These are phyloP conservation scores for Coniella vitis DNA, from an alignment of 2,329 filamentous ascomycete species.

Conservation along the genomic window DNA sequence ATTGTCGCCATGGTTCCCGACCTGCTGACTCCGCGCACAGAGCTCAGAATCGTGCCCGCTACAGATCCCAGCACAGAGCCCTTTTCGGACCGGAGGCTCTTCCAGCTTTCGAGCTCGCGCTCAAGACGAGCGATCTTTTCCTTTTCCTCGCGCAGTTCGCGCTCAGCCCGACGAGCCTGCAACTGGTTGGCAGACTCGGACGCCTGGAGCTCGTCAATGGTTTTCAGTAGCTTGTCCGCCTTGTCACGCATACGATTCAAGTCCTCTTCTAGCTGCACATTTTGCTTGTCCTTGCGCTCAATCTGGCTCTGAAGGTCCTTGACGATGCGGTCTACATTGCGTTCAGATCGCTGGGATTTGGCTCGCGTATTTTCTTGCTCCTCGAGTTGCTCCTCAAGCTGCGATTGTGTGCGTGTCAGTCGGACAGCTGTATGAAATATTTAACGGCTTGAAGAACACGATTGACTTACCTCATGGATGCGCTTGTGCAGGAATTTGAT, in stretches of 20 bases:
- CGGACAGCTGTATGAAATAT: conserved; percentile 17
- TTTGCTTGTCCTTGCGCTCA: conserved; percentile 86
- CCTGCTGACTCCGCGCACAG: conserved; percentile 22
- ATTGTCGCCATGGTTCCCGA: conserved; percentile 25
- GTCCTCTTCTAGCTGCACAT: conserved; percentile 74
- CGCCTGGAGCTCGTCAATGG: conserved; percentile 89
- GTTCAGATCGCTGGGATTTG: conserved; percentile 77
- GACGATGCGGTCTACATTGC: conserved; percentile 88
- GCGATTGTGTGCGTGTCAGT: conserved; percentile 22
- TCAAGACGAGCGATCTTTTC: conserved; percentile 79
- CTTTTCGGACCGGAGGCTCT: conserved; percentile 65
- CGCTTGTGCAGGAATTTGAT: conserved; percentile 91
- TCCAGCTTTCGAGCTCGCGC: conserved; percentile 79
- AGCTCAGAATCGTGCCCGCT: conserved; percentile 16
- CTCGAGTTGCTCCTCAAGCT: conserved; percentile 87
- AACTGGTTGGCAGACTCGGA: conserved; percentile 79
- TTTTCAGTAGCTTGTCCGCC: conserved; percentile 78
- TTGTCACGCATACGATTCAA: conserved; percentile 82
- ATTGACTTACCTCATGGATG: conserved; percentile 75
- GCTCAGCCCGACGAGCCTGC: conserved; percentile 74
- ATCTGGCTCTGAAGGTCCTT: conserved; percentile 90
- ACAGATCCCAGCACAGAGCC: conserved; percentile 25
- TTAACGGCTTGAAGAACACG: not conserved
- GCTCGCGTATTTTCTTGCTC: conserved; percentile 71
- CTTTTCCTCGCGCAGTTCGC: conserved; percentile 80